Conservation (phyloP, 176 grass and related monocot species). For the Triticum dicoccoides region DNA sequence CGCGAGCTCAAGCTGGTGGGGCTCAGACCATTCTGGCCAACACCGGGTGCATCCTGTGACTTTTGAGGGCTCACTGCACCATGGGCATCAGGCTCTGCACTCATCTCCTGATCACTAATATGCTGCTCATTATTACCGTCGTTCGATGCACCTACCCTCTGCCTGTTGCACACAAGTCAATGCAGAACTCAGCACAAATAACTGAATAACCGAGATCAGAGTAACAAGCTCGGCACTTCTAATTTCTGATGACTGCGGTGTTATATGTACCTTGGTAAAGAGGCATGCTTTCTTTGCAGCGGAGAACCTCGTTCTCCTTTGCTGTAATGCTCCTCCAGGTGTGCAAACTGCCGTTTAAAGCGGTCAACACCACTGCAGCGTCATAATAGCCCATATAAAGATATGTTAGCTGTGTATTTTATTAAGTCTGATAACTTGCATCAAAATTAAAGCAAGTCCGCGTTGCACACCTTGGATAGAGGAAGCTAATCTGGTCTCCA, state of each 20-base stretch:
- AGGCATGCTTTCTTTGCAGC: conserved; percentile 87
- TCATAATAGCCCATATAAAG: background rate
- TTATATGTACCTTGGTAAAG: conserved; percentile 76
- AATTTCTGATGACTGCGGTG: background rate
- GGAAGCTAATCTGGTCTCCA: conserved; percentile 89
- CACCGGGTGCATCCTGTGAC: conserved; percentile 27
- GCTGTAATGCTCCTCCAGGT: conserved; percentile 97
- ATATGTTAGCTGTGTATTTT: background rate
- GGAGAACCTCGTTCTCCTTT: conserved; percentile 94
- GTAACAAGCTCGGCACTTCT: background rate
- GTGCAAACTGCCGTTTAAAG: conserved; percentile 95
- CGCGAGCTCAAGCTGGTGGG: conserved; percentile 36
- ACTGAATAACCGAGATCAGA: background rate
- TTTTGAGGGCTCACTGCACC: conserved; percentile 56
- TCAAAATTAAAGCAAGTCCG: background rate
- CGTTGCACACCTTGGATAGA: conserved; percentile 83
- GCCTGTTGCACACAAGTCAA: conserved; percentile 48
- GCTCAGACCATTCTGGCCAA: conserved; percentile 29
- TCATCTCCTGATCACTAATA: conserved; percentile 52
- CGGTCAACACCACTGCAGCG: conserved; percentile 81
- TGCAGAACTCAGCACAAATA: conserved; percentile 14
- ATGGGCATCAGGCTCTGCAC: conserved; percentile 48
- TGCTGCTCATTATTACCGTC: conserved; percentile 50
- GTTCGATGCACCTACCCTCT: conserved; percentile 76
- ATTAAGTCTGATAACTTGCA: background rate